Conservation (phyloP, 164 flowering plant genomes). For the Hamamelis virginiana region DNA sequence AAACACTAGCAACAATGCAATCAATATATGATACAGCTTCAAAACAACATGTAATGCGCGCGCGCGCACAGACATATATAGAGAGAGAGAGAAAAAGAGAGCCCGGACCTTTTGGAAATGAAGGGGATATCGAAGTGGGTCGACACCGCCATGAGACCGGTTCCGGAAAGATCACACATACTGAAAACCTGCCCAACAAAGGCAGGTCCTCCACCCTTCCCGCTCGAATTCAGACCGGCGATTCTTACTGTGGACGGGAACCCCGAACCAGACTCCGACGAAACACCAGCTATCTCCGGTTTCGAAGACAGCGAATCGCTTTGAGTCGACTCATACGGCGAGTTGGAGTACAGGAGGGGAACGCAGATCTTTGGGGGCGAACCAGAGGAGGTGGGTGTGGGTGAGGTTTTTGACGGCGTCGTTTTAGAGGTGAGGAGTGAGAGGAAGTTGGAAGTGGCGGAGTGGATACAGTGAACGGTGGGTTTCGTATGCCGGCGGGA, state of each 20-base stretch:
- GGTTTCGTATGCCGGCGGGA: conserved; percentile 12
- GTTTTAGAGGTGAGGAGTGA: conserved; percentile 26
- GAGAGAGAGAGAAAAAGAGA: not conserved
- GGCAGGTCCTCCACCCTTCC: conserved; percentile 80
- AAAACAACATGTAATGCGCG: too few relatives aligned
- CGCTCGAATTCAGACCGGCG: conserved; percentile 38
- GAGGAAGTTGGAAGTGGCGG: conserved; percentile 24
- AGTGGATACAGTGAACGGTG: conserved; percentile 23
- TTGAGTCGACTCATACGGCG: conserved; percentile 14
- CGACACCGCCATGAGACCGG: conserved; percentile 90
- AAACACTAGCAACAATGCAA: not conserved
- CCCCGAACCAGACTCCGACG: conserved; percentile 34
- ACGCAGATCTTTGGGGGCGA: conserved; percentile 16
- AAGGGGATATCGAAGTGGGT: conserved; percentile 78
- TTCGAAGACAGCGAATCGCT: conserved; percentile 13
- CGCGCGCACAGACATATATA: too few relatives aligned
- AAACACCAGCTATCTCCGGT: conserved; percentile 17
- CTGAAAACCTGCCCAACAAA: conserved; percentile 96
- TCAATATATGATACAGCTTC: not conserved
- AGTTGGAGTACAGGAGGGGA: conserved; percentile 23
- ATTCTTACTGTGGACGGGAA: conserved; percentile 61
- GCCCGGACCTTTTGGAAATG: conserved; percentile 59
- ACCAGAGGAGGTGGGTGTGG: conserved; percentile 1
- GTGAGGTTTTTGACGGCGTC: conserved; percentile 8
- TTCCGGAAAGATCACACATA: conserved; percentile 92